Evolutionary conservation across 768 basidiomycete genomes (phyloP), one percentile per base, ranked within the genome.

Genomic region (Terana coerulea): DNA sequence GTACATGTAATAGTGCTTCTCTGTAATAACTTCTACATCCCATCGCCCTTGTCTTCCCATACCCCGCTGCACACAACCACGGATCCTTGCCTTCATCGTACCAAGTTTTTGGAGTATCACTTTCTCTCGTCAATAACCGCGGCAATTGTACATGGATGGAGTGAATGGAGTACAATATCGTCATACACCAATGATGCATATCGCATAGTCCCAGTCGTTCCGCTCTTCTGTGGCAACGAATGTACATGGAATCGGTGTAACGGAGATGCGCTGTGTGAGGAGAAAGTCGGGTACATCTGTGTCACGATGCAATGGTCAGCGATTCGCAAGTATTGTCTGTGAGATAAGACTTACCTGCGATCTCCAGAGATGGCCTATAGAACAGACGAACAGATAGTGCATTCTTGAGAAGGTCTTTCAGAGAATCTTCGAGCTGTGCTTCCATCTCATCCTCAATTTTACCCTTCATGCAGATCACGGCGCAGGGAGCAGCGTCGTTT

Each of bases 141-240:
- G 3, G 7, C 26, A 3, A 22, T 45, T 21, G 22, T 15, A 49
- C 37, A 41, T 30, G 28, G 19, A 50, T 40, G 30, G 36, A 21
- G 33, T 29, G 10, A 31, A 14, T 34, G 29, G 19, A 46, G 29
- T 46, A n/a, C 26, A 11, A 19, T 31, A 24, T 7, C 11, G 7
- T 34, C 31, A 55, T 44, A 52, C 47, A 39, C 63, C 56, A 55
- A 79, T 53, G 47, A 82, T 70, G 61, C 76, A 78, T 51, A 84
- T 59, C 17, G 76, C 80, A 61, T 73, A 73, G 61, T 83, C 77
- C 81, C 83, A 87, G 48, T 74, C 65, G 51, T 78, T 71, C 25
- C 52, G 56, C 1, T 61, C 58, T 14, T 54, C 52, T 29, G 74
- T 76, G 4, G 79, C 71, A 39, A 87, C 76, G 39, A 59, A 61